phyloP scores from a whole-genome alignment of 768 basidiomycete genomes.

The Boletus rufocinnamomeus region DNA sequence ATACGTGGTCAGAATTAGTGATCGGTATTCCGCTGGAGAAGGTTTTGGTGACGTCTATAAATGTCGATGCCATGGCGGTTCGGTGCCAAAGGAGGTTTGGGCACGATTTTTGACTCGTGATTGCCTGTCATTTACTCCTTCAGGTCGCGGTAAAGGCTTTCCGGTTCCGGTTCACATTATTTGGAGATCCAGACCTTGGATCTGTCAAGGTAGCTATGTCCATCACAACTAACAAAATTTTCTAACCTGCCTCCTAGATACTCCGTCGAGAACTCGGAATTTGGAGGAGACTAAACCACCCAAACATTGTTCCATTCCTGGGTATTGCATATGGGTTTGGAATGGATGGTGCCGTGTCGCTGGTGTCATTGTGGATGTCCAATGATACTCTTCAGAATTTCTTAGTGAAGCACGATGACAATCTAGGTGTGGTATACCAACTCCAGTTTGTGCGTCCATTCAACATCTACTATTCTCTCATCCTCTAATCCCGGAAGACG shows the following conservation, averaged over 20 bases:
- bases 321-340: neutral
- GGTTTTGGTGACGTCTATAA: conserved; percentile 5
- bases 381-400: neutral
- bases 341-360: neutral
- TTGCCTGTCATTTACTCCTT: neutral
- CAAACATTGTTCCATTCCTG: neutral
- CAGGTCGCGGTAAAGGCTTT: neutral
- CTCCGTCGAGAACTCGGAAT: neutral
- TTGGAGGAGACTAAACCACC: neutral
- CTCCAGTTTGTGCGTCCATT: neutral
- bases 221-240: neutral
- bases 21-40: neutral
- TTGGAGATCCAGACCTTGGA: neutral
- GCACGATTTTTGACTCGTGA: neutral
- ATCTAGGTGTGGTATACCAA: neutral
- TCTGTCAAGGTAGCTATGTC: neutral
- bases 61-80: neutral
- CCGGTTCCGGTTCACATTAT: neutral
- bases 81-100: neutral
- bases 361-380: neutral
- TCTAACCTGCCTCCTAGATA: neutral
- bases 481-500: neutral
- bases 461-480: neutral
- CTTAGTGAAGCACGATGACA: neutral
- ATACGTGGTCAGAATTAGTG: neutral